Evolutionary conservation across 2,329 filamentous ascomycete species (phyloP).

Genomic region (Colletotrichum sp.): DNA sequence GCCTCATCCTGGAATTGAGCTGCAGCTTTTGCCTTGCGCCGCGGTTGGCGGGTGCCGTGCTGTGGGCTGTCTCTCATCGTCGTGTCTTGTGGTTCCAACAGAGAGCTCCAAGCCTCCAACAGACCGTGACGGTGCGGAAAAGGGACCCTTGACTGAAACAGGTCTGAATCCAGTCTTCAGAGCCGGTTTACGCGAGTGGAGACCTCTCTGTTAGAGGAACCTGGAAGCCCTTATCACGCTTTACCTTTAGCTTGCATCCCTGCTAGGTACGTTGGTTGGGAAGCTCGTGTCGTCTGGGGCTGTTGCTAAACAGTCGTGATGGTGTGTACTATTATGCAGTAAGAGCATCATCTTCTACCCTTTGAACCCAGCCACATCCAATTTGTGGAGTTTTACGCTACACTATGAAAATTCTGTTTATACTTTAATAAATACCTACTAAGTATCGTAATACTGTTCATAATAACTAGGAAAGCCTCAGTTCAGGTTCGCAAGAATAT

Average conservation of each 20-base stretch:
- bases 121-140: neutral
- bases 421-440: too few species aligned
- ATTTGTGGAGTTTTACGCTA: too few species aligned
- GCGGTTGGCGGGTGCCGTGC: neutral
- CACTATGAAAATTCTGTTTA: too few species aligned
- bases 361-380: too few species aligned
- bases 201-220: neutral
- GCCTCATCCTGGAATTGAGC: conserved; percentile 9
- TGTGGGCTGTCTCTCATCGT: neutral
- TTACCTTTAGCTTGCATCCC: neutral
- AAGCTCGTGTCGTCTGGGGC: neutral
- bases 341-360: neutral
- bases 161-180: conserved; percentile 5
- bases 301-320: neutral
- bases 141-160: conserved; percentile 8
- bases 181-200: conserved; percentile 7
- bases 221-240: neutral
- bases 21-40: neutral
- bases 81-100: neutral
- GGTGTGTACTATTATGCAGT: neutral
- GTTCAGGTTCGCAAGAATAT: too few species aligned
- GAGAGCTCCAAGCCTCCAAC: neutral
- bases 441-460: too few species aligned
- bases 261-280: neutral
- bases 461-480: too few species aligned